Base-by-base conservation (phyloP, 768 basidiomycete species). In the Psilocybe cubensis region DNA sequence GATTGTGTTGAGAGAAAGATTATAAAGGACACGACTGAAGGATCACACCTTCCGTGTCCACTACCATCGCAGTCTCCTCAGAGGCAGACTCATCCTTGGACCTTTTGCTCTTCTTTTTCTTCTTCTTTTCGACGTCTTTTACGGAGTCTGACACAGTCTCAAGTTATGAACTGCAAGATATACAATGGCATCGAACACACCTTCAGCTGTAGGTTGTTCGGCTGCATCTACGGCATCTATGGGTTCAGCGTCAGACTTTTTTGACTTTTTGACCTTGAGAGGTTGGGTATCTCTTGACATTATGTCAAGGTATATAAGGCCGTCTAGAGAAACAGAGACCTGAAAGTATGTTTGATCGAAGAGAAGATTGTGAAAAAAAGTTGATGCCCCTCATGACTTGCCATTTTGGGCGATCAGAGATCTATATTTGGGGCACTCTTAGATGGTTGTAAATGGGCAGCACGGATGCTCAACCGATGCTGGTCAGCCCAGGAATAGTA, bases 241-340 rank as follows among this genome's bases (percentile, higher is more conserved):
- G 12, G 58, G 53, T 61, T 67, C 70, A 18, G 68, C 57, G 45
- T 69, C 68, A 48, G 66, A 66, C 47, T 63, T 60, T 58, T 70
- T 72, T 41, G 57, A 57, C 56, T 68, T 67, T 50, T 68, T 66
- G 38, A 56, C 66, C 60, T 57, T 64, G 18, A 40, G 53, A 38
- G 10, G 45, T 11, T 48, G 42, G 38, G 59, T 62, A 60, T 71
- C 70, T 28, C 67, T 67, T 18, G 72, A 71, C 73, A 74, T 74
- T 23, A 27, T 46, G 45, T 41, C 24, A 51, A 58, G 27, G 46
- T 28, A 29, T 48, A 48, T 48, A n/a, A n/a, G 24, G 28, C 8
- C 18, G 27, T n/a, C n/a, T n/a, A 25, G 29, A 46, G 46, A 18
- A n/a, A 8, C 23, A 27, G 27, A 12, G n/a, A 28, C 18, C 9